Conservation (phyloP, 2,329 filamentous ascomycete genomes). For the Aureobasidium sp. region DNA sequence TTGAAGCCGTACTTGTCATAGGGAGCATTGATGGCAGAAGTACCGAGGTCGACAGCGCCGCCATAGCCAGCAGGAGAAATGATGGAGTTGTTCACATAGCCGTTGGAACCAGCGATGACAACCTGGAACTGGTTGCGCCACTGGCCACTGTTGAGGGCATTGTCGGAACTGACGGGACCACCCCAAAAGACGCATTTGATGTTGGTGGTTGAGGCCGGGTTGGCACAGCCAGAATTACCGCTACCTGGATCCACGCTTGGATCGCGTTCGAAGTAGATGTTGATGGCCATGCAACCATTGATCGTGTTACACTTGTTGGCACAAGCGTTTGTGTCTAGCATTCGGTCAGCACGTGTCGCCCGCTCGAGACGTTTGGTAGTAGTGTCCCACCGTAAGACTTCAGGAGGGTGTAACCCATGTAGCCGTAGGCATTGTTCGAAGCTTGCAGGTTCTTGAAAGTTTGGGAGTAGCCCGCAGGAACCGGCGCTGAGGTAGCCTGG, state of each 20-base stretch:
- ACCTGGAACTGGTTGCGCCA: constrained; percentile 10
- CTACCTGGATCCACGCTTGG: no score
- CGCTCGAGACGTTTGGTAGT: not conserved
- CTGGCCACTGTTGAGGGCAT: not conserved
- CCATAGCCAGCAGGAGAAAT: no score
- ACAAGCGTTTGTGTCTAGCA: constrained; percentile 21
- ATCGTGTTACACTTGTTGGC: constrained; percentile 25
- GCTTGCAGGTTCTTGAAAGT: not conserved
- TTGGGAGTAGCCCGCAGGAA: not conserved
- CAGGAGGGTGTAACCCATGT: not conserved
- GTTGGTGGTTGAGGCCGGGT: constrained; percentile 30
- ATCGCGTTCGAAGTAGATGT: constrained; percentile 32
- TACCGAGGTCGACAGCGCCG: no score
- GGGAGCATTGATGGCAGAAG: no score
- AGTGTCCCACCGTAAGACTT: not conserved
- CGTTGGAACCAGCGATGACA: no score
- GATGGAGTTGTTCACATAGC: no score
- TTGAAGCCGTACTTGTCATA: no score
- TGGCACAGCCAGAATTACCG: constrained; percentile 26
- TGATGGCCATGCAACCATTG: constrained; percentile 28
- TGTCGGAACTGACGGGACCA: not conserved
- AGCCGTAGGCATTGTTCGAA: not conserved
- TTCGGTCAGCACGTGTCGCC: no score
- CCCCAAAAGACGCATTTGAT: constrained; percentile 28
- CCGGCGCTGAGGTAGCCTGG: constrained; percentile 17